phyloP scores from a whole-genome alignment of 1,139 yeast genomes.

The Taphrina populina region DNA sequence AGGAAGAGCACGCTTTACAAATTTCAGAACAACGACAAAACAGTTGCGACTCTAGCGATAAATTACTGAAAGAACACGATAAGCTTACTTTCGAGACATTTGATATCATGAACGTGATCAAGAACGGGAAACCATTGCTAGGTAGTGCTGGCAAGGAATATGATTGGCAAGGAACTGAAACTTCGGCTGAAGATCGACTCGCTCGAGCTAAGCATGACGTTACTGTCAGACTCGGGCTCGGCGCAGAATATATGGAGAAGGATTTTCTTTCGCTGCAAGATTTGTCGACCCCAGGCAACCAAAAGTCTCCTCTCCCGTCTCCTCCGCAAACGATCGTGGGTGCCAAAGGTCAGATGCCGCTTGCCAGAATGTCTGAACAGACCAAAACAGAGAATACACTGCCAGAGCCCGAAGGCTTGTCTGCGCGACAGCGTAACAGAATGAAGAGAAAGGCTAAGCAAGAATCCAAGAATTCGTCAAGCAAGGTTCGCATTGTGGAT shows the following conservation, averaged over 20 bases:
- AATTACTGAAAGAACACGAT: too few species aligned
- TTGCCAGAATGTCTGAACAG: too few species aligned
- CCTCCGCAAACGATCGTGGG: not conserved
- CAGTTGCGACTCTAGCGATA: too few species aligned
- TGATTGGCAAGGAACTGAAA: conserved; percentile 45
- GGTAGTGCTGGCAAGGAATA: conserved; percentile 64
- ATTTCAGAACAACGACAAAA: too few species aligned
- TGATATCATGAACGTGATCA: conserved; percentile 62
- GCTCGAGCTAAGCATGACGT: conserved; percentile 48
- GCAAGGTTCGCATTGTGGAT: conserved; percentile 63
- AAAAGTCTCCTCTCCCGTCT: not conserved
- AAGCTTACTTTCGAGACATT: conserved; percentile 62
- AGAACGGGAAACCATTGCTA: conserved; percentile 66
- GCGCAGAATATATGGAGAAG: conserved; percentile 49
- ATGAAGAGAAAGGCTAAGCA: conserved; percentile 88
- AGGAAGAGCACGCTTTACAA: too few species aligned
- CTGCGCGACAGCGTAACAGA: conserved; percentile 85
- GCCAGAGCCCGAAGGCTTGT: conserved; percentile 39
- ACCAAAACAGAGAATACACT: conserved; percentile 24
- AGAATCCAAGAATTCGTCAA: conserved; percentile 57
- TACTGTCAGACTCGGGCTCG: conserved; percentile 49
- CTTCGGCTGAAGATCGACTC: conserved; percentile 49
- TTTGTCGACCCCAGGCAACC: conserved; percentile 20
- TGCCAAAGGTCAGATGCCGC: conserved; percentile 34
- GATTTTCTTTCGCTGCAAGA: conserved; percentile 40